Base-by-base conservation (phyloP, 768 basidiomycete species). In the Cystobasidium ongulense region DNA sequence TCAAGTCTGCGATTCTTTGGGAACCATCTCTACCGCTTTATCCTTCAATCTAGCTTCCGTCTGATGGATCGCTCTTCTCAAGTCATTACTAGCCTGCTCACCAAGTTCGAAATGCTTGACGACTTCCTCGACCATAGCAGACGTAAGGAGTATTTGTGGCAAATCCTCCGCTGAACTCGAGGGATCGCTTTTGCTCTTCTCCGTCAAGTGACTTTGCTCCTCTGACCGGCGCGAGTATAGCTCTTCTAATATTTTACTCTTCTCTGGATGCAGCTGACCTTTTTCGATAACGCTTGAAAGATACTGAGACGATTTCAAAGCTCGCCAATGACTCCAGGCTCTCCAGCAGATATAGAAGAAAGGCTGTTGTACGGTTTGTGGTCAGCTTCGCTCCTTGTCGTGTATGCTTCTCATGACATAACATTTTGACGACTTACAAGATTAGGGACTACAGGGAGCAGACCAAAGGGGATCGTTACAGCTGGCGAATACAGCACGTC, bases 301-400 rank as follows among this genome's bases (percentile, higher is more conserved):
- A 27, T 71, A 71, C 29, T 71, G 68, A 3, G 52, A 57, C 68
- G 68, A 71, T 27, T 71, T 71, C 25, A 71, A n/a, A 17, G 68
- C 68, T 57, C 68, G 68, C 68, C 68, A 71, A 36, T 71, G 68
- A 36, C 50, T 54, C 68, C 68, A 71, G 15, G 68, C 43, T 46
- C 68, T 15, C 68, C 68, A 71, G 54, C 52, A 54, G 25, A 71
- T 52, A 38, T 71, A 71, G 68, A 71, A 71, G 52, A 71, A 33
- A 23, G 68, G 68, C 68, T 71, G 31, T 15, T 17, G 39, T 31
- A 54, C 13, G 53, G 13, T 29, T n/a, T n/a, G n/a, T n/a, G 21
- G 65, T 29, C 8, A 46, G 50, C 39, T 50, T n/a, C n/a, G n/a
- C n/a, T n/a, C n/a, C n/a, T n/a, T n/a, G n/a, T n/a, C n/a, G n/a